Evolutionary conservation across 2,329 filamentous ascomycete species (phyloP).

Genomic region (Colletotrichum nymphaeae): DNA sequence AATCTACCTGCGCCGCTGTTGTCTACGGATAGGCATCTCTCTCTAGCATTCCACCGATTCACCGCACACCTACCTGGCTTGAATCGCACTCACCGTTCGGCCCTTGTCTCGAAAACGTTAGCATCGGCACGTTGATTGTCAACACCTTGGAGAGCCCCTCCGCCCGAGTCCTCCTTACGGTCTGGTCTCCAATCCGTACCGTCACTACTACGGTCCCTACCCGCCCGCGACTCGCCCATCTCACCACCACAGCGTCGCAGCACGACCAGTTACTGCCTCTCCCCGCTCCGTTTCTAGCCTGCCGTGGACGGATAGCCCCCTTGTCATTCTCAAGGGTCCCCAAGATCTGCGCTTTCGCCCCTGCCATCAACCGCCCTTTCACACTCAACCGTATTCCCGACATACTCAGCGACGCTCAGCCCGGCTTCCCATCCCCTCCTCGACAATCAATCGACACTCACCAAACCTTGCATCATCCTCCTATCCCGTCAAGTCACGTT

Average conservation of each 20-base stretch:
- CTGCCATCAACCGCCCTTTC: conserved; percentile 29
- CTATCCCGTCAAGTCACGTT: conserved; percentile 27
- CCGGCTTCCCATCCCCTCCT: background rate
- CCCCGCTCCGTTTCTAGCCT: conserved; percentile 15
- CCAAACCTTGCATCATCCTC: conserved; percentile 27
- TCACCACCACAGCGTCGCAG: background rate
- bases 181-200: background rate
- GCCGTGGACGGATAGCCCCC: conserved; percentile 16
- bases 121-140: conserved; percentile 1
- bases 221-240: background rate
- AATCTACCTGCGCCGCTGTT: background rate
- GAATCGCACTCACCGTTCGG: background rate
- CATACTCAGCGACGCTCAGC: conserved; percentile 10
- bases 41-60: background rate
- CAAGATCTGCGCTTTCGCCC: conserved; percentile 25
- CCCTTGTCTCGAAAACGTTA: background rate
- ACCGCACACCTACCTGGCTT: background rate
- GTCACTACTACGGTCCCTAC: background rate
- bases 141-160: background rate
- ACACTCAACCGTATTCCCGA: conserved; percentile 18
- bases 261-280: background rate
- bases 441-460: background rate
- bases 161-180: background rate
- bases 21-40: background rate
- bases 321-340: conserved; percentile 31